Percentiles rank a stretch among this genome's conserved stretches.
Conservation (phyloP, 805 yeast species). For the Teunomyces kruisii region DNA sequence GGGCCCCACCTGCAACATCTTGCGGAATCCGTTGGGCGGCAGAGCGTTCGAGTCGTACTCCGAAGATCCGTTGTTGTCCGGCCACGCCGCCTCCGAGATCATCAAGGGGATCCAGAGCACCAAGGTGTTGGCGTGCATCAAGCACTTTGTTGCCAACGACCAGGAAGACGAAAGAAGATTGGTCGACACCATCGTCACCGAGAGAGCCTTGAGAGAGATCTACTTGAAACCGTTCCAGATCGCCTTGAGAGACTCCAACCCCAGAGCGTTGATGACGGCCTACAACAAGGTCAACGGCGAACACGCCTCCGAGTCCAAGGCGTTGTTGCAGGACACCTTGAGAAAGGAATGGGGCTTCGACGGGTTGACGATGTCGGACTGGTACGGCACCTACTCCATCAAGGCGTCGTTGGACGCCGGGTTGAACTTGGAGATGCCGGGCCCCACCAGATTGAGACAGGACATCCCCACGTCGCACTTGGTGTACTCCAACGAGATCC, state of each 20-base stretch:
- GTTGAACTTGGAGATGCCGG: conserved; percentile 68
- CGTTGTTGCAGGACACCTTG: conserved; percentile 45
- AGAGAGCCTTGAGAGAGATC: conserved; percentile 64
- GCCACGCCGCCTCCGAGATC: conserved; percentile 48
- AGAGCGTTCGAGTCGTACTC: conserved; percentile 62
- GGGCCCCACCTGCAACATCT: conserved; percentile 52
- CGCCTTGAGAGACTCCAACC: conserved; percentile 52
- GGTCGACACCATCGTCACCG: conserved; percentile 50
- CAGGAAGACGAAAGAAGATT: conserved; percentile 54
- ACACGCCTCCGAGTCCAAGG: conserved; percentile 50
- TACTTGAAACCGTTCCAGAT: conserved; percentile 64
- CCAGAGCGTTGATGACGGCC: conserved; percentile 59
- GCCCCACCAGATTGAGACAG: conserved; percentile 51
- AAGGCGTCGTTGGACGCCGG: conserved; percentile 52
- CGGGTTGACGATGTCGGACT: conserved; percentile 62
- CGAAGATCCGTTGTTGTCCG: conserved; percentile 56
- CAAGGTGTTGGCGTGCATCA: conserved; percentile 55
- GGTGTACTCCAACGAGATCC: conserved; percentile 41
- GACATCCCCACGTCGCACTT: conserved; percentile 41
- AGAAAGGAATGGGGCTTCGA: conserved; percentile 58
- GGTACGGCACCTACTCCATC: conserved; percentile 58
- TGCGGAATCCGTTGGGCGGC: conserved; percentile 60
- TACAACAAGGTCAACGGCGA: conserved; percentile 64
- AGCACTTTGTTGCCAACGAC: conserved; percentile 65
- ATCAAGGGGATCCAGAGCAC: conserved; percentile 55